phyloP scores from a whole-genome alignment of 345 rosid species.

The Turnera subulata region DNA sequence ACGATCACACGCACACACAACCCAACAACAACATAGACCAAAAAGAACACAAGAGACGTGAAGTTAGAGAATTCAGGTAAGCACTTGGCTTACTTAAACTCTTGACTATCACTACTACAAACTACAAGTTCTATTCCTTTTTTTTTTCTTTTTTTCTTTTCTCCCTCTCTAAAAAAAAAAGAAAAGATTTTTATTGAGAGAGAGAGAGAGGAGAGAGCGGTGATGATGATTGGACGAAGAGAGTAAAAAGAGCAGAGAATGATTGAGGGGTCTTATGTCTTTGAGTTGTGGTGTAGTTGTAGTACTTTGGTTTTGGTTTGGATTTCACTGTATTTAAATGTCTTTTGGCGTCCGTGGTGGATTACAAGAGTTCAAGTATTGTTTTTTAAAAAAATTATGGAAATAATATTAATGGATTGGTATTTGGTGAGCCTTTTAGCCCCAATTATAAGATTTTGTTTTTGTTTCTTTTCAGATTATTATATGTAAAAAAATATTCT shows the following conservation, averaged over 20 bases:
- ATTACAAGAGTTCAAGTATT: no score
- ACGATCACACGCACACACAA: background rate
- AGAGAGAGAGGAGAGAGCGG: background rate
- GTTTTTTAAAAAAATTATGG: no score
- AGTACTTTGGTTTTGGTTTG: background rate
- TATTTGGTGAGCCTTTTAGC: no score
- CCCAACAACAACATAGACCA: background rate
- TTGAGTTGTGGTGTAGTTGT: constrained; percentile 4
- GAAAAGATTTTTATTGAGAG: background rate
- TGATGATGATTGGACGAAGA: constrained; percentile 41
- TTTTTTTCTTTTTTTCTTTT: background rate
- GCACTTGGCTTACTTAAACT: background rate
- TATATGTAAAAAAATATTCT: no score
- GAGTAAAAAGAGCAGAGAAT: constrained; percentile 20
- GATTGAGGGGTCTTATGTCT: constrained; percentile 34
- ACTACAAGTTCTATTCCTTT: constrained; percentile 2
- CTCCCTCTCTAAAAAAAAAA: background rate
- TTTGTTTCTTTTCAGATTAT: background rate
- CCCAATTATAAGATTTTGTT: background rate
- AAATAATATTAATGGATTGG: no score
- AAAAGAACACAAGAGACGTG: constrained; percentile 14
- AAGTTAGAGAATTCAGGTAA: constrained; percentile 8
- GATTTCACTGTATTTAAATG: constrained; percentile 40
- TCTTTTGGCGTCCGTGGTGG: constrained; percentile 38
- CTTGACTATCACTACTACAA: background rate